Evolutionary conservation across 345 rosid species (phyloP).

Genomic region (Punica granatum): DNA sequence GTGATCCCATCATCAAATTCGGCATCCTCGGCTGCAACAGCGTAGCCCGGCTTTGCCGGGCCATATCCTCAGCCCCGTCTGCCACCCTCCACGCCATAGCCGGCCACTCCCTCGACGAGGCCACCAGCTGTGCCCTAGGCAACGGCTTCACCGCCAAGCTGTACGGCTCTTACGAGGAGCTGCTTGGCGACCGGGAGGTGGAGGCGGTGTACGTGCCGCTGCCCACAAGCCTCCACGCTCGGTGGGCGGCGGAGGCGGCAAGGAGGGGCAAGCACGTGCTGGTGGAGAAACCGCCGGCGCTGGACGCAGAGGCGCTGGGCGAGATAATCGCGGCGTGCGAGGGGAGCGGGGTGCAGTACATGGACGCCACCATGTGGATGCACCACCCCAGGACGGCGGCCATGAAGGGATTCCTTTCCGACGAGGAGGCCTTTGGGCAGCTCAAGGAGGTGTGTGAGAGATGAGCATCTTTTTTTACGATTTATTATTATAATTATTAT

Average conservation of each 20-base stretch:
- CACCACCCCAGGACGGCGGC: slow-evolving; percentile 30
- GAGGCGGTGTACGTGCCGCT: slow-evolving; percentile 36
- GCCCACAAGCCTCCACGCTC: slow-evolving; percentile 32
- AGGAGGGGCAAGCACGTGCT: slow-evolving; percentile 35
- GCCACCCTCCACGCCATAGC: slow-evolving; percentile 28
- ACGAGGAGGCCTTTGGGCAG: slow-evolving; percentile 28
- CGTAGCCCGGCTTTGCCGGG: slow-evolving; percentile 28
- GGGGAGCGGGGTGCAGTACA: slow-evolving; percentile 32
- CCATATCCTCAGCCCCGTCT: slow-evolving; percentile 24
- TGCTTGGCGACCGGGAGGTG: slow-evolving; percentile 28
- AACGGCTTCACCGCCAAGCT: slow-evolving; percentile 28
- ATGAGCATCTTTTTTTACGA: background rate
- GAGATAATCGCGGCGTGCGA: slow-evolving; percentile 25
- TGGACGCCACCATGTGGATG: slow-evolving; percentile 46
- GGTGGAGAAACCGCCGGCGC: slow-evolving; percentile 37
- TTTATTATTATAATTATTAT: background rate
- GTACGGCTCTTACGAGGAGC: slow-evolving; percentile 30
- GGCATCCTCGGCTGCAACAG: slow-evolving; percentile 40
- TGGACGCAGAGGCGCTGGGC: slow-evolving; percentile 20
- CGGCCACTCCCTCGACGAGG: slow-evolving; percentile 30
- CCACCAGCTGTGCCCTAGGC: slow-evolving; percentile 21
- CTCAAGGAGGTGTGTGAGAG: slow-evolving; percentile 20
- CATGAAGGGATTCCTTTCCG: slow-evolving; percentile 24
- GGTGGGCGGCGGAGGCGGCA: slow-evolving; percentile 33
- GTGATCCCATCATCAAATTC: slow-evolving; percentile 7